Conservation (phyloP, 352 stramenopile species). For the Globisporangium rhizosaccharum region DNA sequence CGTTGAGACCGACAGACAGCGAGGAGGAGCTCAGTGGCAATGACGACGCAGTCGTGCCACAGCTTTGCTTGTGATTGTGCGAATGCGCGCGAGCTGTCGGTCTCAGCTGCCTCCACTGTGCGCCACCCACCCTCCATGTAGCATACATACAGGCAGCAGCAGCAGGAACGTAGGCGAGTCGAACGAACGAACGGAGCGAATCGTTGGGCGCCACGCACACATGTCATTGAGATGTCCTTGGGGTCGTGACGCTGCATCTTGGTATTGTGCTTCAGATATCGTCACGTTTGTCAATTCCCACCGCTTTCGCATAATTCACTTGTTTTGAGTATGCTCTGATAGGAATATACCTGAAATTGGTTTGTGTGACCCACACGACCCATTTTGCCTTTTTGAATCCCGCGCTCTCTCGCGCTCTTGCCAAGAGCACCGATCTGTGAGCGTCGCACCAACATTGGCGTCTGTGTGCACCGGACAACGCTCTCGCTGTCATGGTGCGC, state of each 20-base stretch:
- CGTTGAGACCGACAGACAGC: neutral
- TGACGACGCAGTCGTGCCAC: neutral
- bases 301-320: too few species aligned
- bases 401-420: neutral
- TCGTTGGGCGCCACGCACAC: too few species aligned
- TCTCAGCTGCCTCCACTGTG: too few species aligned
- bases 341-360: neutral
- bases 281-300: neutral
- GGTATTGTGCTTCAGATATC: too few species aligned
- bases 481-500: constrained; percentile 40
- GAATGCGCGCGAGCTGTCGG: too few species aligned
- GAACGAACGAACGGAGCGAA: neutral
- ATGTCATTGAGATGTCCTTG: too few species aligned
- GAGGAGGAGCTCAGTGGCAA: neutral
- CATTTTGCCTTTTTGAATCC: neutral
- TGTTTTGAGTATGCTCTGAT: too few species aligned
- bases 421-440: too few species aligned
- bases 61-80: neutral
- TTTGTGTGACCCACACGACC: neutral
- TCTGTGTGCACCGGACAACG: neutral
- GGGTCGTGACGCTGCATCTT: too few species aligned
- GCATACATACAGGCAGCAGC: neutral
- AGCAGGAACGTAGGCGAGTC: neutral
- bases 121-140: neutral
- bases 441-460: too few species aligned